A percentile compares a stretch with the other conserved stretches of the same genome.
Conservation (phyloP, 495 filamentous ascomycete species). For the Penicillium soppii region DNA sequence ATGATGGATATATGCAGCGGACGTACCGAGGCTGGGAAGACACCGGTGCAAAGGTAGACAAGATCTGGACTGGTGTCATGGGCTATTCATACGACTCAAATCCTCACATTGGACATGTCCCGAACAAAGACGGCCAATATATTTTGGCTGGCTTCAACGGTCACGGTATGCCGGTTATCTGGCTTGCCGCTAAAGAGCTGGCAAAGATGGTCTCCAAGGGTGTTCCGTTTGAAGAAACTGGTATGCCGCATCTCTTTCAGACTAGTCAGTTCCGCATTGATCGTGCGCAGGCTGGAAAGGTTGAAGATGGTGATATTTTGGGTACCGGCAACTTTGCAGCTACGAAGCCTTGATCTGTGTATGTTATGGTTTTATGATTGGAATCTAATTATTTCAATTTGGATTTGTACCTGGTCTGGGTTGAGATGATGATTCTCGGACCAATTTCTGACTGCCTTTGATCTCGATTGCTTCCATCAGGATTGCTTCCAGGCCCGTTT, state of each 20-base stretch:
- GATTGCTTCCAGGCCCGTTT: too few relatives aligned
- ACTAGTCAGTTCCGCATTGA: conserved; percentile 15
- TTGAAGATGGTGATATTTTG: conserved; percentile 3
- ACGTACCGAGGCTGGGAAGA: conserved; percentile 45
- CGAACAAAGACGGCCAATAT: conserved; percentile 38
- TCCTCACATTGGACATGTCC: conserved; percentile 51
- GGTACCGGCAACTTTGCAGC: conserved; percentile 1
- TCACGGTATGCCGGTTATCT: conserved; percentile 54
- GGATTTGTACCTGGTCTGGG: too few relatives aligned
- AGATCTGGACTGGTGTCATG: conserved; percentile 53
- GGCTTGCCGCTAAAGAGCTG: conserved; percentile 40
- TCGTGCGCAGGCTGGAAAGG: conserved; percentile 3
- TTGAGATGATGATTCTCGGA: too few relatives aligned
- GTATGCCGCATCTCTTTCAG: conserved; percentile 37
- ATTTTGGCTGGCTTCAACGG: conserved; percentile 55
- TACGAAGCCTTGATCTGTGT: neutral
- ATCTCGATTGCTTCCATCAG: too few relatives aligned
- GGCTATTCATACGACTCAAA: conserved; percentile 43
- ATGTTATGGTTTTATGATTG: neutral
- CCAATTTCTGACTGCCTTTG: too few relatives aligned
- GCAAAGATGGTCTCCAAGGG: conserved; percentile 43
- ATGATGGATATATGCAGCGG: conserved; percentile 52
- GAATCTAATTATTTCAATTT: neutral
- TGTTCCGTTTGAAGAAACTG: conserved; percentile 33
- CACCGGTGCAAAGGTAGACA: conserved; percentile 35